phyloP scores from a whole-genome alignment of 352 stramenopile genomes.

The Pythium apleroticum region DNA sequence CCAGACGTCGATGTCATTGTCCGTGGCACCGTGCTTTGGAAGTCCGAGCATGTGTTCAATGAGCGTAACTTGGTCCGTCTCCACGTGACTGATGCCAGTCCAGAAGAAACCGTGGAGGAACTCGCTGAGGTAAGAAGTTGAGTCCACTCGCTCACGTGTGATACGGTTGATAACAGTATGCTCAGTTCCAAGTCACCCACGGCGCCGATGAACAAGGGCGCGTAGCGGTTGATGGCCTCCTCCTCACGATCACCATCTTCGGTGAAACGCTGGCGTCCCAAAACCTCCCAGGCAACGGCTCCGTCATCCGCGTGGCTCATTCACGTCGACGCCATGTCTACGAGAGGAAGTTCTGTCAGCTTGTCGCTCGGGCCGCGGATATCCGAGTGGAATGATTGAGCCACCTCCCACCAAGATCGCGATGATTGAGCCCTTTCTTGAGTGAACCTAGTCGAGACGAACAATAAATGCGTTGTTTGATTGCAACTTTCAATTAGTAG shows the following conservation, averaged over 20 bases:
- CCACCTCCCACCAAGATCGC: too few relatives aligned
- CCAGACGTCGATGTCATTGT: constrained; percentile 9
- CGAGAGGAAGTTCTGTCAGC: constrained; percentile 19
- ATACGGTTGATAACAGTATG: constrained; percentile 2
- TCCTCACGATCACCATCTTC: constrained; percentile 18
- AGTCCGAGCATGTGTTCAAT: constrained; percentile 17
- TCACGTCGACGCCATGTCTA: constrained; percentile 19
- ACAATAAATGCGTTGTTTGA: too few relatives aligned
- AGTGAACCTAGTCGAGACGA: too few relatives aligned
- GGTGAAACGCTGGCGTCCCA: constrained; percentile 13
- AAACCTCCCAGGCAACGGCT: constrained; percentile 2
- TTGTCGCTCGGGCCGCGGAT: constrained; percentile 12
- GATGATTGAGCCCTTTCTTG: too few relatives aligned
- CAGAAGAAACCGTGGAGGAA: constrained; percentile 13
- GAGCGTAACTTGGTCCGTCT: constrained; percentile 6
- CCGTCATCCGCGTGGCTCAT: constrained; percentile 7
- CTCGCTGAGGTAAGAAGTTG: constrained; percentile 5
- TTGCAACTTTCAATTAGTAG: too few relatives aligned
- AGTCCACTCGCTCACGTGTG: too few relatives aligned
- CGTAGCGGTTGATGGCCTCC: constrained; percentile 4
- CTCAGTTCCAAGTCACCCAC: constrained; percentile 14
- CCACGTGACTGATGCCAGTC: constrained; percentile 13
- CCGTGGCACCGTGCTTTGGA: constrained; percentile 13
- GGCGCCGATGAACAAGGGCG: constrained; percentile 12
- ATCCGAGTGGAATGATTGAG: constrained; percentile 11